Base-by-base conservation (phyloP, 345 rosid species). In the Kandelia obovata region DNA sequence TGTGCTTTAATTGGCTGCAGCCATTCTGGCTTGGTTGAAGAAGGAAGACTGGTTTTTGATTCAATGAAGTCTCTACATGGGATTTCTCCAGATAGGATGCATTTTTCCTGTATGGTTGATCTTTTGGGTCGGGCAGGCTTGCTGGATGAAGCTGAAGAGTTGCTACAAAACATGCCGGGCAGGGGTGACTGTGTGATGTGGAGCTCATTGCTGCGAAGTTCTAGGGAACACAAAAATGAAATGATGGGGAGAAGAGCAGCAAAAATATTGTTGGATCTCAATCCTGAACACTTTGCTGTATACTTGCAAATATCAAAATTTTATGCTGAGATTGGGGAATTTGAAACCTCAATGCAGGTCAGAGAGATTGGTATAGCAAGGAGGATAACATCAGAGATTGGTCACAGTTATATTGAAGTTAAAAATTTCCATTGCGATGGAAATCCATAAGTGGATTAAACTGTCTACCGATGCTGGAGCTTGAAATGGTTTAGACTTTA, bases 21-120 rank as follows among this genome's bases (percentile, higher is more conserved):
- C 70, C 92, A 87, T 79, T 86, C 89, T 0, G 92, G 96, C 4
- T 80, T 91, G 81, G 90, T 89, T 67, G 83, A 91, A 80, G 97
- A 88, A 80, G 92, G 88, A 4, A 77, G 78, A 64, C 27, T 61
- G 28, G 61, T 83, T 70, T 85, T 84, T 43, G 53, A 78, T 69
- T 81, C 79, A 25, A 75, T 87, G 92, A 83, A 78, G 72, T 66
- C 79, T 6, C 64, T 66, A 30, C 84, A 82, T 61, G 84, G 84
- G 73, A 79, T 85, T 61, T 67, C 71, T n/a, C 94, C 82, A 0
- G 88, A 79, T 46, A 69, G 69, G 62, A 86, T 78, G 74, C 91
- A 91, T 56, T 81, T 85, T 82, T 87, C 87, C 0, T 87, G 97
- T 72, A 83, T 93, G 92, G 79, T 88, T 59, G 94, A 91, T 84